These are phyloP conservation scores for Daldinia grandis DNA, from an alignment of 495 filamentous ascomycete genomes.

Conservation along the genomic window DNA sequence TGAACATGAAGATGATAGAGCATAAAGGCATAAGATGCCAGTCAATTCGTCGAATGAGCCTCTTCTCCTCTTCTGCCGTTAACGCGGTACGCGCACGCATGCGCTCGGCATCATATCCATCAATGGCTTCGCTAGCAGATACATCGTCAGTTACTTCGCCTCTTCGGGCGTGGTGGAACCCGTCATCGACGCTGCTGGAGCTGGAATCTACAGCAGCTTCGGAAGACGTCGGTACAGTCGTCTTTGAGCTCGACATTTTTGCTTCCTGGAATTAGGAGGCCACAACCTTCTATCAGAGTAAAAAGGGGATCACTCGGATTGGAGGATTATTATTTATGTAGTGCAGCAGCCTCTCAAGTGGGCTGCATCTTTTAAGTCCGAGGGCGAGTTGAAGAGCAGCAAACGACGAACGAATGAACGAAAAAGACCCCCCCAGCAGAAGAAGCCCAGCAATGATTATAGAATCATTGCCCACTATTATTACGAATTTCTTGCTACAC, in stretches of 20 bases:
- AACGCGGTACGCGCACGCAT: conserved; percentile 53
- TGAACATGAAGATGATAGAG: conserved; percentile 57
- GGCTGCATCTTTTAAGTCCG: not conserved
- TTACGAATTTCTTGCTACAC: conserved; percentile 30
- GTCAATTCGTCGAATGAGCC: conserved; percentile 54
- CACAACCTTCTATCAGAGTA: not conserved
- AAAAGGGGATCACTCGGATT: not conserved
- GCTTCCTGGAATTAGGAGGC: not conserved
- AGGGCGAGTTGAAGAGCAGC: not conserved
- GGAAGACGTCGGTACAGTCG: conserved; percentile 35
- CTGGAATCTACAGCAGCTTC: conserved; percentile 25
- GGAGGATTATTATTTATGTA: not conserved
- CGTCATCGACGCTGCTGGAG: conserved; percentile 40
- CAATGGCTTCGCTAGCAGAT: conserved; percentile 38
- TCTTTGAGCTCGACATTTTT: conserved; percentile 35
- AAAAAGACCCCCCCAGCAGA: not conserved
- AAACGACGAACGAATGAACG: too few species aligned
- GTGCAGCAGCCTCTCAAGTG: not conserved
- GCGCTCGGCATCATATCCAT: conserved; percentile 52
- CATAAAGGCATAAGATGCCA: conserved; percentile 56
- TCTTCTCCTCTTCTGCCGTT: conserved; percentile 54
- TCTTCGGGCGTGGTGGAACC: conserved; percentile 37
- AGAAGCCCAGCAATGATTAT: conserved; percentile 11
- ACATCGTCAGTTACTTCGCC: conserved; percentile 34
- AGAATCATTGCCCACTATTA: conserved; percentile 33